A percentile compares a stretch with the other conserved stretches of the same genome.
Evolutionary conservation across 306 rosid species (phyloP).

Genomic region (Hippophae tibetana): DNA sequence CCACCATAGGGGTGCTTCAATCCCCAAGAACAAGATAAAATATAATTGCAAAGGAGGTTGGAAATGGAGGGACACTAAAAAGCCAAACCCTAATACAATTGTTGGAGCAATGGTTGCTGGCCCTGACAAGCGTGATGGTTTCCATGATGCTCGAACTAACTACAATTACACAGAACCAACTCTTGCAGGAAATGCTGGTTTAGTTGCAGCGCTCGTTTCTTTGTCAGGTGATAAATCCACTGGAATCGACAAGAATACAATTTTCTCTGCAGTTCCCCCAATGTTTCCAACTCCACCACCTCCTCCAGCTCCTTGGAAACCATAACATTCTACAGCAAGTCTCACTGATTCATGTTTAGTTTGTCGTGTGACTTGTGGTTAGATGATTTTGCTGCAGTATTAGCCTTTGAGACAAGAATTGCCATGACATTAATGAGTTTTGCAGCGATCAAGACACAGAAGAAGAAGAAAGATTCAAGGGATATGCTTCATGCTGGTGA

Average conservation of each 20-base stretch:
- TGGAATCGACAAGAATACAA: constrained; percentile 72
- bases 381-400: constrained; percentile 29
- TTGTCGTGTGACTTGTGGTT: constrained; percentile 33
- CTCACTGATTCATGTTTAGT: constrained; percentile 22
- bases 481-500: constrained; percentile 13
- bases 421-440: constrained; percentile 27
- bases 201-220: constrained; percentile 83
- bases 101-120: constrained; percentile 98
- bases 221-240: constrained; percentile 68
- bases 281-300: constrained; percentile 99
- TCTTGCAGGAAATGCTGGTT: constrained; percentile 91
- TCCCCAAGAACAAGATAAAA: constrained; percentile 79
- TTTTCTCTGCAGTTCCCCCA: constrained; percentile 92
- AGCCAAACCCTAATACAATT: constrained; percentile 76
- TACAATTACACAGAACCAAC: constrained; percentile 97
- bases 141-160: constrained; percentile 76
- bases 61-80: constrained; percentile 81
- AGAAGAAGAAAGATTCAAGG: constrained; percentile 9
- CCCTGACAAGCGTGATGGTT: constrained; percentile 88
- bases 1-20: constrained; percentile 93
- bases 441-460: constrained; percentile 28
- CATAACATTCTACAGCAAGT: constrained; percentile 26
- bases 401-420: constrained; percentile 24
- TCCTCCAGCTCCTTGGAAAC: constrained; percentile 99
- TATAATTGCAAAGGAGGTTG: constrained; percentile 94